These are phyloP conservation scores for Terfezia boudieri DNA, from an alignment of 495 filamentous ascomycete species.

Conservation along the genomic window DNA sequence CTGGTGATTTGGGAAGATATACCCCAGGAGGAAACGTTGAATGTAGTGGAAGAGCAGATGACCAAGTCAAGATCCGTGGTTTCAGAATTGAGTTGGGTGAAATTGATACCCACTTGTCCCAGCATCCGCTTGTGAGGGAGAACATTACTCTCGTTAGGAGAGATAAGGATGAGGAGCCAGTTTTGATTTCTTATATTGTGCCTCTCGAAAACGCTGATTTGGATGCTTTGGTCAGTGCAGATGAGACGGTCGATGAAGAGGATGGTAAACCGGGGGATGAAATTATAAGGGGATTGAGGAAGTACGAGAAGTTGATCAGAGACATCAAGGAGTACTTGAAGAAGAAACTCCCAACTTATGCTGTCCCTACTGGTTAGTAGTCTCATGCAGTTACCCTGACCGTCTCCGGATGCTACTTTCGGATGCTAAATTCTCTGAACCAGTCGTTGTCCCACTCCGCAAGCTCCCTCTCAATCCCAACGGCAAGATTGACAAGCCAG, in stretches of 20 bases:
- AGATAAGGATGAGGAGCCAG: constrained; percentile 79
- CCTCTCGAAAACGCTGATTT: constrained; percentile 23
- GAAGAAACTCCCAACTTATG: constrained; percentile 54
- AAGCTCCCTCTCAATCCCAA: constrained; percentile 83
- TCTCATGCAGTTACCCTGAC: not conserved
- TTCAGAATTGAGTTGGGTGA: constrained; percentile 91
- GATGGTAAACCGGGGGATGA: constrained; percentile 25
- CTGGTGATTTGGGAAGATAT: constrained; percentile 61
- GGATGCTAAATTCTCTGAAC: not conserved
- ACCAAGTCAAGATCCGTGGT: constrained; percentile 87
- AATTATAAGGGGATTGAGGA: constrained; percentile 39
- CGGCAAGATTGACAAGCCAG: constrained; percentile 80
- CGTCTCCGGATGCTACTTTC: not conserved
- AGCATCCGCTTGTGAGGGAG: constrained; percentile 60
- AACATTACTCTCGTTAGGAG: constrained; percentile 70
- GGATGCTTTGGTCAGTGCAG: constrained; percentile 10
- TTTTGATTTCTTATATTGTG: constrained; percentile 74
- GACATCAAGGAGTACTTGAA: constrained; percentile 57
- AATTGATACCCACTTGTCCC: constrained; percentile 65
- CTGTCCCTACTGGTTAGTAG: constrained; percentile 37
- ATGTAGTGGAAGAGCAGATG: constrained; percentile 57
- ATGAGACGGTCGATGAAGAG: constrained; percentile 18
- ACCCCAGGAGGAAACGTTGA: constrained; percentile 51
- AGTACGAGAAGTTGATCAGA: constrained; percentile 43
- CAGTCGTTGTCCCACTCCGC: constrained; percentile 52